Evolutionary conservation across 1,284 basidiomycete species (phyloP).

Genomic region (Nidula niveotomentosa): DNA sequence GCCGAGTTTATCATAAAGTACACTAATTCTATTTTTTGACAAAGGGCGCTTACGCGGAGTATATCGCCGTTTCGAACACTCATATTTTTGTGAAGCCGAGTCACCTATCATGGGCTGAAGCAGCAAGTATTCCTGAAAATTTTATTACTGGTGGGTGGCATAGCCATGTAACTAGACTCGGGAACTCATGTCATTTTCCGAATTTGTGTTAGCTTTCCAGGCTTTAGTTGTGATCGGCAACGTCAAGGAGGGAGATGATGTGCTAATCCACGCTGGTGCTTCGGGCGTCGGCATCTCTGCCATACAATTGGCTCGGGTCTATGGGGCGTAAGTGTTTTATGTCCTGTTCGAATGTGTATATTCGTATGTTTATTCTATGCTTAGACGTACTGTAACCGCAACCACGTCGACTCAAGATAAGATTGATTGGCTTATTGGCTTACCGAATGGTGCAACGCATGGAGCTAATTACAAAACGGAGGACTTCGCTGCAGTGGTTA

Average conservation of each 20-base stretch:
- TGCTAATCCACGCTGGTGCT: constrained; percentile 88
- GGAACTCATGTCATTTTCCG: not conserved
- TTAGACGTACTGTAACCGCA: constrained; percentile 70
- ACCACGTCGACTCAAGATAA: constrained; percentile 90
- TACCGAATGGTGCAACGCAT: constrained; percentile 69
- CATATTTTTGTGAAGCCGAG: constrained; percentile 79
- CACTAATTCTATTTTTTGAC: not conserved
- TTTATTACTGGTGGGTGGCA: constrained; percentile 73
- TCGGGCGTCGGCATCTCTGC: constrained; percentile 92
- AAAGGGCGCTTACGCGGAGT: constrained; percentile 93
- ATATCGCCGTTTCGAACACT: constrained; percentile 66
- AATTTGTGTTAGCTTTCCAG: constrained; percentile 65
- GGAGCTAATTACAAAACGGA: constrained; percentile 87
- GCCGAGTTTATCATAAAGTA: not conserved
- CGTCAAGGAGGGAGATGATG: constrained; percentile 71
- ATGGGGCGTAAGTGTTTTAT: constrained; percentile 61
- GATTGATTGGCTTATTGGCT: constrained; percentile 71
- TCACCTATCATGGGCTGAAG: constrained; percentile 80
- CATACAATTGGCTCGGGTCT: constrained; percentile 82
- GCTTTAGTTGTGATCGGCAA: constrained; percentile 74
- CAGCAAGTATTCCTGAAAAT: constrained; percentile 84
- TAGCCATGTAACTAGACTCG: constrained; percentile 4
- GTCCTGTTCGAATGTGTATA: constrained; percentile 2
- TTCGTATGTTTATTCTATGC: not conserved
- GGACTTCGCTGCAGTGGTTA: constrained; percentile 74